Evolutionary conservation across 805 yeast genomes (phyloP), one percentile per base, ranked within the genome.

Genomic region (Ogataea pilisensis): DNA sequence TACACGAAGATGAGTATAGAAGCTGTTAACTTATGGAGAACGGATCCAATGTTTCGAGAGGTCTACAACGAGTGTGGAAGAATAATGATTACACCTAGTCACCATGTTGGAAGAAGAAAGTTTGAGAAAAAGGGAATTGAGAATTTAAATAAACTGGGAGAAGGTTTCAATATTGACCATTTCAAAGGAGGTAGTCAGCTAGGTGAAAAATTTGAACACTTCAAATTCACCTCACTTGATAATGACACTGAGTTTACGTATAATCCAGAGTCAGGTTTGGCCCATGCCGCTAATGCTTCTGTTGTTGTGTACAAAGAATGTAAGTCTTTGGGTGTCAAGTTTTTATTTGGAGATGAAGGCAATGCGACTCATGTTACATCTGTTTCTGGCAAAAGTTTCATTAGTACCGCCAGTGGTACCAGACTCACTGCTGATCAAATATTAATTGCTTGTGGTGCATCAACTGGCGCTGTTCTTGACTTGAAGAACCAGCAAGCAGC

Each of bases 1-100:
- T 73, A 73, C 42, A 55, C 76, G 4, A 56, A 58, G 34, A 44
- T 75, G 49, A 60, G 74, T 3, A 58, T 71, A 3, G 78, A 75
- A 47, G 77, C 79, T 2, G 50, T 70, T 31, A 40, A 54, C 8
- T 41, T 53, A 39, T 72, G 76, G 74, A 55, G 60, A 22, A 41
- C 46, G 1, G 63, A 69, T 40, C 63, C 66, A 4, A 43, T 61
- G 5, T 68, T 50, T 36, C 50, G 57, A 25, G 64, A 56, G 1
- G 48, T 53, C 2, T 72, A 65, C 44, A 58, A 58, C 35, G 65
- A 69, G 40, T 65, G 70, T 51, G 76, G 77, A 2, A 57, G 76
- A 43, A 45, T 70, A 4, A 57, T 68, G 44, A 44, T 71, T n/a
- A 62, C 69, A 2, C 70, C 70, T 6, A 48, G 48, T 13, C 36